These are phyloP conservation scores for Auriscalpium orientale DNA, from an alignment of 768 basidiomycete genomes.

Conservation along the genomic window DNA sequence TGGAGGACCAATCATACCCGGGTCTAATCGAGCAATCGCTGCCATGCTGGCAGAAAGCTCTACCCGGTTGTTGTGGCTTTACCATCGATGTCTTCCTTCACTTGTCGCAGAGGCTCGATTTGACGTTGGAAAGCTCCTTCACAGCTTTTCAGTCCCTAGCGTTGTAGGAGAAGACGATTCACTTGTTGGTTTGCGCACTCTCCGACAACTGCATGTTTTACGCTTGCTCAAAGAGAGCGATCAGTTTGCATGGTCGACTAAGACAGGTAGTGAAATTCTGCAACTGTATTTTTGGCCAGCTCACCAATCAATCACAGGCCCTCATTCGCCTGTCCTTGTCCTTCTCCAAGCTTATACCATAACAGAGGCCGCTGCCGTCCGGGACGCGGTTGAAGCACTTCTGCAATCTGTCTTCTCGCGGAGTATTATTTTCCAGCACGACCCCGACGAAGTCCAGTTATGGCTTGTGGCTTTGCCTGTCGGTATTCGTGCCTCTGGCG, in stretches of 20 bases:
- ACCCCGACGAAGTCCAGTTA: conserved; percentile 56
- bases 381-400: conserved; percentile 42
- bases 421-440: conserved; percentile 77
- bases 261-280: conserved; percentile 41
- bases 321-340: conserved; percentile 61
- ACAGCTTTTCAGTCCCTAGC: conserved; percentile 30
- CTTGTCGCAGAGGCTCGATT: conserved; percentile 76
- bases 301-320: neutral
- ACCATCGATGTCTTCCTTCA: conserved; percentile 68
- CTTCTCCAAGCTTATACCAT: conserved; percentile 58
- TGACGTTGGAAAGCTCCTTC: conserved; percentile 76
- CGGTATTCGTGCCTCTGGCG: conserved; percentile 26
- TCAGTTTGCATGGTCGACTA: conserved; percentile 73
- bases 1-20: neutral
- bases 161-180: no score
- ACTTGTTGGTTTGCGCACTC: conserved; percentile 39
- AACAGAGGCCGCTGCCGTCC: conserved; percentile 44
- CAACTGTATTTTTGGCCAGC: neutral
- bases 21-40: conserved; percentile 30
- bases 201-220: conserved; percentile 72
- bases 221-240: conserved; percentile 68
- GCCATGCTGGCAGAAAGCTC: conserved; percentile 74
- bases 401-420: conserved; percentile 57
- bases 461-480: conserved; percentile 69
- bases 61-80: conserved; percentile 76